Conservation (phyloP, 768 basidiomycete species). For the Boletus pseudo-olivaceus region DNA sequence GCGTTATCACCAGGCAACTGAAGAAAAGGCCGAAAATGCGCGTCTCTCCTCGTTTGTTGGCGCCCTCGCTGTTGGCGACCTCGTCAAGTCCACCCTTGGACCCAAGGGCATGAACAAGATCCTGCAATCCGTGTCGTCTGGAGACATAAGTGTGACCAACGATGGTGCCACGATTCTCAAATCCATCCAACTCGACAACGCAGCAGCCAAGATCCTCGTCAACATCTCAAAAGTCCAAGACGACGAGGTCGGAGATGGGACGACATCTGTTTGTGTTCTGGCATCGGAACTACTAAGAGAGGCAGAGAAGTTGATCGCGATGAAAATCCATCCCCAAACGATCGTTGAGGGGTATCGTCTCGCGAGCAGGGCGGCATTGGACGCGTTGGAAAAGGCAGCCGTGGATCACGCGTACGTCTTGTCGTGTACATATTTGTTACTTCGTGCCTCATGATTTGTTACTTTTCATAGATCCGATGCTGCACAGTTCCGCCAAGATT, state of each 20-base stretch:
- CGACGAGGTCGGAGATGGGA: constrained; percentile 97
- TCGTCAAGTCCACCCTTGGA: constrained; percentile 97
- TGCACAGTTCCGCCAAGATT: constrained; percentile 75
- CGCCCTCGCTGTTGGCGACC: constrained; percentile 93
- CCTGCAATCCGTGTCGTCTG: constrained; percentile 83
- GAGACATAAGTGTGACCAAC: constrained; percentile 96
- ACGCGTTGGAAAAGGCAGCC: constrained; percentile 79
- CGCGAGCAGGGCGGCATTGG: constrained; percentile 80
- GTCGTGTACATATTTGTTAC: not conserved
- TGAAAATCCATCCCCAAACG: constrained; percentile 96
- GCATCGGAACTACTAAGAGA: constrained; percentile 90
- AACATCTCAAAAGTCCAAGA: constrained; percentile 99
- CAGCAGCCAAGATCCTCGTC: constrained; percentile 98
- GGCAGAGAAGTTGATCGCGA: constrained; percentile 89
- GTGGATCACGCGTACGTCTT: constrained; percentile 74
- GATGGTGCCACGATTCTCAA: constrained; percentile 99
- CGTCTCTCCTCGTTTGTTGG: constrained; percentile 98
- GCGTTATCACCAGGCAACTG: constrained; percentile 56
- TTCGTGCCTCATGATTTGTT: not conserved
- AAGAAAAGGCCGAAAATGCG: constrained; percentile 97
- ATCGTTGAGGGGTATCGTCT: constrained; percentile 96
- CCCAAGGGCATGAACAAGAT: constrained; percentile 99
- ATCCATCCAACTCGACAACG: constrained; percentile 95
- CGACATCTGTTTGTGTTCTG: constrained; percentile 87
- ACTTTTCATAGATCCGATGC: constrained; percentile 56